Evolutionary conservation across 1,284 basidiomycete species (phyloP).

Genomic region (Rhodofomes roseus): DNA sequence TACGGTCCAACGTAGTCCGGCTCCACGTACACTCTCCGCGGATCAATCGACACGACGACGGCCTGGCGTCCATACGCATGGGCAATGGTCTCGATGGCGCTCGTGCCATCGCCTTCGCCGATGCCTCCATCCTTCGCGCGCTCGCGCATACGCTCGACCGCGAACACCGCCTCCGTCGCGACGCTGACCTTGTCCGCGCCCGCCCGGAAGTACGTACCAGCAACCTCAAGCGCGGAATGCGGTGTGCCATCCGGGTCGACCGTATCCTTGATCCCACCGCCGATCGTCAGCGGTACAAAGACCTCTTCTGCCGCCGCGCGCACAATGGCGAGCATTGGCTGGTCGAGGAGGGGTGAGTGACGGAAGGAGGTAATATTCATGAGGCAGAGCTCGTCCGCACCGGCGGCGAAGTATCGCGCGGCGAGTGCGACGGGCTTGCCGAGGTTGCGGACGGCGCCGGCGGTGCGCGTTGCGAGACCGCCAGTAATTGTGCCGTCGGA

Average conservation of each 20-base stretch:
- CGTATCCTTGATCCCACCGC: conserved; percentile 96
- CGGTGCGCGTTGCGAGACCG: conserved; percentile 35
- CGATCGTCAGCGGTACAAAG: conserved; percentile 98
- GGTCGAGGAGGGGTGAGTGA: conserved; percentile 90
- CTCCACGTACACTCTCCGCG: conserved; percentile 84
- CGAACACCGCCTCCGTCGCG: conserved; percentile 92
- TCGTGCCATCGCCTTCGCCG: conserved; percentile 59
- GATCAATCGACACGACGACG: conserved; percentile 97
- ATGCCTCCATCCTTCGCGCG: conserved; percentile 30
- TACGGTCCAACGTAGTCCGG: conserved; percentile 66
- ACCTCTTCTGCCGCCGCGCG: conserved; percentile 86
- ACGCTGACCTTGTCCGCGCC: conserved; percentile 99
- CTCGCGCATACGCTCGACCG: conserved; percentile 81
- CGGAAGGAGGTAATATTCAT: conserved; percentile 99
- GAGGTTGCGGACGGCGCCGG: conserved; percentile 91
- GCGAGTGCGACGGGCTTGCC: conserved; percentile 97
- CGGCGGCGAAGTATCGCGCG: conserved; percentile 80
- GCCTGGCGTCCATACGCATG: conserved; percentile 93
- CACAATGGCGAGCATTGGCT: conserved; percentile 97
- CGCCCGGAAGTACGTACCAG: conserved; percentile 93
- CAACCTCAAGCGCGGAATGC: conserved; percentile 89
- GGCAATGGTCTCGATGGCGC: conserved; percentile 93
- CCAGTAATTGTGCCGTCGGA: conserved; percentile 29
- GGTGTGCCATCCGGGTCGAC: conserved; percentile 93
- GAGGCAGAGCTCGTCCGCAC: conserved; percentile 96